Evolutionary conservation across 441 rosid species (phyloP).

Genomic region (Viola pubescens): DNA sequence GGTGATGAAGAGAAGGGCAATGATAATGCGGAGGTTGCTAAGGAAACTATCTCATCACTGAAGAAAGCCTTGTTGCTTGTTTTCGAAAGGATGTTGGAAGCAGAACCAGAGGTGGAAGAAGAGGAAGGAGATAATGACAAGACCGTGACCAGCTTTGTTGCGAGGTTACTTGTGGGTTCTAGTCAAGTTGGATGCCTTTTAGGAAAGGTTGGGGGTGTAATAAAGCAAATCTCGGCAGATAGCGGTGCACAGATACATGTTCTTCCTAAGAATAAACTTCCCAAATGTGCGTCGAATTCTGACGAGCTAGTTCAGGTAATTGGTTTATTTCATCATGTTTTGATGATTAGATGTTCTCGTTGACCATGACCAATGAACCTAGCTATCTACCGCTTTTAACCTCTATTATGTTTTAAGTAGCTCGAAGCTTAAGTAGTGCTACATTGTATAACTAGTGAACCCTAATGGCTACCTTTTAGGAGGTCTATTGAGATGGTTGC

Average conservation of each 20-base stretch:
- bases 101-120: constrained; percentile 26
- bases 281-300: constrained; percentile 40
- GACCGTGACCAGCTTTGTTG: constrained; percentile 21
- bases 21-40: constrained; percentile 22
- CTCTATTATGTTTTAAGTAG: background rate
- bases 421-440: no score
- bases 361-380: background rate
- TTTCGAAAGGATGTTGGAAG: constrained; percentile 49
- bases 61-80: constrained; percentile 56
- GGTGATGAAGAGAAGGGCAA: constrained; percentile 26
- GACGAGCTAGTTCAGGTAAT: constrained; percentile 63
- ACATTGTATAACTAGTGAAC: no score
- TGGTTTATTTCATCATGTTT: background rate
- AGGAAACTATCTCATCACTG: constrained; percentile 28
- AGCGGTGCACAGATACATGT: constrained; percentile 67
- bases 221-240: constrained; percentile 49
- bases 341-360: background rate
- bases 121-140: constrained; percentile 32
- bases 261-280: constrained; percentile 63
- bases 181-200: constrained; percentile 60
- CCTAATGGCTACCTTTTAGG: no score
- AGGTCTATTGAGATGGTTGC: no score
- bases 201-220: constrained; percentile 62
- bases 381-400: background rate
- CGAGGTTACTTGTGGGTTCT: constrained; percentile 56